Base-by-base conservation (phyloP, 2,329 filamentous ascomycete species). In the Cladobotryum protrusum region DNA sequence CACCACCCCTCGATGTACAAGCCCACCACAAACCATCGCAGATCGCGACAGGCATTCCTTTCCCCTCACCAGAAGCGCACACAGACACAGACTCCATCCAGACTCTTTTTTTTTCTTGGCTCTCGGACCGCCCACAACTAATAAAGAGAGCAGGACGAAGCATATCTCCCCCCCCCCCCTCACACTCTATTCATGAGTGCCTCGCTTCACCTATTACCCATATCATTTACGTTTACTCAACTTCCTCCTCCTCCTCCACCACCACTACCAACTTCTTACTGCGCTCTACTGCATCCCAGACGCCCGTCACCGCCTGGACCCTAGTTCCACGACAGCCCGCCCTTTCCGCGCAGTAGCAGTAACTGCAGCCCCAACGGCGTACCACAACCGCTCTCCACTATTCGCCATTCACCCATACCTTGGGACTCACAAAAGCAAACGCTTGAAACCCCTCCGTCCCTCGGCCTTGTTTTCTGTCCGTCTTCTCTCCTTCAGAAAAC, bases 221-320 rank as follows among this genome's bases (percentile, higher is more conserved):
- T 29, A 29, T 29, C 24, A 29, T 29, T 29, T 29, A 29, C 24
- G 24, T 29, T 29, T 29, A 29, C 24, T 29, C 24, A 29, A 4
- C 24, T 9, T 29, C 24, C 24, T 8, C 24, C 24, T 8, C 24
- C 11, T 8, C 24, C 24, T 8, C 24, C 24, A 29, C 24, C 11
- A 29, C 24, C 24, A 29, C 24, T 29, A 29, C 33, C 42, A 34
- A 5, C 33, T 29, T 42, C 46, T 48, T n/a, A 46, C 48, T 50
- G 43, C 48, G 48, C 48, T 45, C 42, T 40, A 37, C 49, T 39
- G 45, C 32, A 37, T 45, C 49, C 50, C 42, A 52, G 41, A 40
- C 46, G 41, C 48, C 52, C 54, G 54, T 58, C 56, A 61, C 57
- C 56, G 58, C 56, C 54, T 54, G 55, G 49, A 53, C 55, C 53